These are phyloP conservation scores for Mycena olivaceomarginata DNA, from an alignment of 768 basidiomycete genomes.

Conservation along the genomic window DNA sequence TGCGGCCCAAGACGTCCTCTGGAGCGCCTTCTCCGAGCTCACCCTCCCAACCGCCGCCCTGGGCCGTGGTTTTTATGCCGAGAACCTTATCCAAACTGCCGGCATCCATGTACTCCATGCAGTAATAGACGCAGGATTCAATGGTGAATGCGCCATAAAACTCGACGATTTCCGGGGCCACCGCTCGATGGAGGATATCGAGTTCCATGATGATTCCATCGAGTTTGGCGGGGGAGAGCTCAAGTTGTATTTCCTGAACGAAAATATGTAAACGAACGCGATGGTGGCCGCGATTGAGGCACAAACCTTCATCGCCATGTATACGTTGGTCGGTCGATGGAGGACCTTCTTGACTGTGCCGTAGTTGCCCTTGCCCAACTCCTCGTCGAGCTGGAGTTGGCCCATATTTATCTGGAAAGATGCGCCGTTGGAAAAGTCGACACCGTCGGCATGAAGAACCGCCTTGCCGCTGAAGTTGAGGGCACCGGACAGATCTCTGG, in stretches of 20 bases:
- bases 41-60: conserved; percentile 43
- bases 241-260: conserved; percentile 94
- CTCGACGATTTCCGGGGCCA: conserved; percentile 94
- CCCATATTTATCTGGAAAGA: conserved; percentile 97
- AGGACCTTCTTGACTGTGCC: conserved; percentile 98
- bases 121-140: conserved; percentile 99
- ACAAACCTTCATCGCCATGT: conserved; percentile 98
- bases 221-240: conserved; percentile 94
- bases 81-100: conserved; percentile 93
- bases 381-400: conserved; percentile 92
- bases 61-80: conserved; percentile 53
- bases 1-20: conserved; percentile 89
- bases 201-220: conserved; percentile 99
- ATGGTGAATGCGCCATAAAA: conserved; percentile 99
- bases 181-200: conserved; percentile 96
- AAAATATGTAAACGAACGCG: conserved; percentile 30
- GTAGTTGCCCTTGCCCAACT: conserved; percentile 97
- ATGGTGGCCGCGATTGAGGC: conserved; percentile 30
- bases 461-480: conserved; percentile 97
- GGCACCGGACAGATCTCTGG: conserved; percentile 95
- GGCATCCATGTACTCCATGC: conserved; percentile 99
- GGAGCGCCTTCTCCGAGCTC: conserved; percentile 67
- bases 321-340: conserved; percentile 95
- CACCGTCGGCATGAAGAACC: conserved; percentile 90
- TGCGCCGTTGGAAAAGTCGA: conserved; percentile 90